Base-by-base conservation (phyloP, 2,329 filamentous ascomycete species). In the Ophioceras dolichostomum region DNA sequence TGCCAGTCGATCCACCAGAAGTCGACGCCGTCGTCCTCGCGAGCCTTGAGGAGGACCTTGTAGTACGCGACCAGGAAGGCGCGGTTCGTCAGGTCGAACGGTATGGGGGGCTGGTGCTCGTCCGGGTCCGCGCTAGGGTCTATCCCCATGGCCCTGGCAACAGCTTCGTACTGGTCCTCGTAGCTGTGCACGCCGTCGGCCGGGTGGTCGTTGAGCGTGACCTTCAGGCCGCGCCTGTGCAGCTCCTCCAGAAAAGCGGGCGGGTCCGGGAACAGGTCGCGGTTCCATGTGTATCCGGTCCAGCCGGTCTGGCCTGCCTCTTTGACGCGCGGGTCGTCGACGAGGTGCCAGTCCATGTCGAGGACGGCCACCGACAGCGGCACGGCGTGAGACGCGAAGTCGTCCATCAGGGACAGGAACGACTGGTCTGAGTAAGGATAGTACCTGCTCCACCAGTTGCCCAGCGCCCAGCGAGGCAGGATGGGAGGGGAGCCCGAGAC, bases 1-100 rank as follows among this genome's bases (percentile, higher is more conserved):
- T 80, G 76, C 75, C 75, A 80, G 49, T 80, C 76, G 20, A 79
- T 63, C 76, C 76, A 80, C 72, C 73, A 78, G 39, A 80, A 77
- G 47, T 79, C 74, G 17, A 67, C 61, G 1, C 70, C 74, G 8
- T 70, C 57, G 1, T 66, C 57, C 42, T 79, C 74, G 20, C 78
- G 57, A 12, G 61, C 55, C 10, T 66, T 60, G 40, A 77, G 70
- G 5, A 79, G 58, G 2, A 76, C 63, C 34, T 68, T 61, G 32
- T 78, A 66, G 45, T 73, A 79, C 0, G 72, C 73, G 24, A 74
- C 58, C 49, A 76, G 59, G 44, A 75, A 79, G 22, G 58, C 59
- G 14, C 55, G 64, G 35, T 66, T 59, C 0, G 68, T 69, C 14
- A 65, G 65, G 43, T 79, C 70, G 32, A 79, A 80, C 0, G 58